A percentile compares a stretch with the other conserved stretches of the same genome.
These are phyloP conservation scores for Adansonia gregorii DNA, from an alignment of 441 rosid species.

Conservation along the genomic window DNA sequence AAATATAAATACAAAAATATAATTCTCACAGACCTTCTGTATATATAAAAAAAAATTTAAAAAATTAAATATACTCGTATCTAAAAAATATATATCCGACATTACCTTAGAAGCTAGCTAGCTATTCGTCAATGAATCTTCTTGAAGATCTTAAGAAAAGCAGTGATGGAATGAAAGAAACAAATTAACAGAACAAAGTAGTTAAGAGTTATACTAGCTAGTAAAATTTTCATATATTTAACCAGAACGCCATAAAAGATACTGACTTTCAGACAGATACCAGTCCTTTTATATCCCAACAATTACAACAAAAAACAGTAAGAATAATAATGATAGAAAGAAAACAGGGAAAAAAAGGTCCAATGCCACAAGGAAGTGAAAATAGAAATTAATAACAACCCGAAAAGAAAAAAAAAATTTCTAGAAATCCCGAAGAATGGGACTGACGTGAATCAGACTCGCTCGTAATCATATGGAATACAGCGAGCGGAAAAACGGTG, in stretches of 20 bases:
- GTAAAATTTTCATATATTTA: not conserved
- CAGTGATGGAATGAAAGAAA: not conserved
- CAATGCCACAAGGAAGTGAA: not conserved
- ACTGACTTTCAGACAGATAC: not conserved
- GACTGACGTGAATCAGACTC: not conserved
- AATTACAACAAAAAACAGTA: not conserved
- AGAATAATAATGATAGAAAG: not conserved
- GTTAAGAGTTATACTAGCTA: not conserved
- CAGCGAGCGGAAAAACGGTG: not conserved
- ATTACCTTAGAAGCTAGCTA: too few species aligned
- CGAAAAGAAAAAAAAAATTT: not conserved
- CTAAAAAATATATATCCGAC: too few species aligned
- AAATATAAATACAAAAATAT: too few species aligned
- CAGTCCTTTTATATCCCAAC: not conserved
- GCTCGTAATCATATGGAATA: not conserved
- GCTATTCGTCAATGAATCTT: not conserved
- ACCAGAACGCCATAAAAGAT: not conserved
- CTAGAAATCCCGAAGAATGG: not conserved
- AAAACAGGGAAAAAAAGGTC: not conserved
- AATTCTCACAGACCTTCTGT: too few species aligned
- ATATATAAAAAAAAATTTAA: too few species aligned
- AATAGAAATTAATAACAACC: not conserved
- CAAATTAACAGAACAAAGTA: not conserved
- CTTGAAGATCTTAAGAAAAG: not conserved
- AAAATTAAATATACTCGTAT: too few species aligned